phyloP scores from a whole-genome alignment of 2,329 filamentous ascomycete genomes.

The Pseudogymnoascus sp. region DNA sequence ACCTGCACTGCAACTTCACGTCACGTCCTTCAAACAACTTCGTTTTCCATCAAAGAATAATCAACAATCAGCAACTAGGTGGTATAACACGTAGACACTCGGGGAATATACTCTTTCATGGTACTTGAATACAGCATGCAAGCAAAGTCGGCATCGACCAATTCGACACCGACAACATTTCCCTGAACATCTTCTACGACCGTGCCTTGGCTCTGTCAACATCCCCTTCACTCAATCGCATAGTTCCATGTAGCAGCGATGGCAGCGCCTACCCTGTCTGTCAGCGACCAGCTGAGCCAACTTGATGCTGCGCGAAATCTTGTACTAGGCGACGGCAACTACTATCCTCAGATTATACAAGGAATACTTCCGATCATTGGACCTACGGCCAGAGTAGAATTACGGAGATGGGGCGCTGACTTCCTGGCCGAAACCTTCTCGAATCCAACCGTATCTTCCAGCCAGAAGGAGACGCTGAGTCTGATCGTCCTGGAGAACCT shows the following conservation, averaged over 20 bases:
- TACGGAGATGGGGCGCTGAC: slow-evolving; percentile 92
- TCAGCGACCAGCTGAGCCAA: slow-evolving; percentile 74
- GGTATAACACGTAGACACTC: slow-evolving; percentile 4
- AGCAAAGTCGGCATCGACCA: neutral
- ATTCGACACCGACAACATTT: neutral
- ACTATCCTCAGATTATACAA: slow-evolving; percentile 87
- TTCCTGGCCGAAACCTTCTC: slow-evolving; percentile 95
- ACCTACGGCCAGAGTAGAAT: slow-evolving; percentile 63
- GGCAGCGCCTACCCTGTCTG: slow-evolving; percentile 47
- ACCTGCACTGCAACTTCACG: neutral
- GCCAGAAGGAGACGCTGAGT: slow-evolving; percentile 74
- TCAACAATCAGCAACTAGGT: slow-evolving; percentile 6
- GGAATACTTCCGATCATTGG: slow-evolving; percentile 89
- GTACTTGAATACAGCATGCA: slow-evolving; percentile 6
- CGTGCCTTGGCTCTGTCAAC: neutral
- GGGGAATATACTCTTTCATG: neutral
- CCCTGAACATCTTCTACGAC: neutral
- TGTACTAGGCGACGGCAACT: slow-evolving; percentile 75
- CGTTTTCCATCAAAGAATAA: slow-evolving; percentile 7
- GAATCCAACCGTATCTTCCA: slow-evolving; percentile 69
- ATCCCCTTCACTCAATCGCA: neutral
- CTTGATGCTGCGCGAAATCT: slow-evolving; percentile 86
- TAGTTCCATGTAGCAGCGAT: slow-evolving; percentile 30
- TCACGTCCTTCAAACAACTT: slow-evolving; percentile 6
- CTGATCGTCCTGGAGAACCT: slow-evolving; percentile 72